A percentile compares a stretch with the other conserved stretches of the same genome.
Evolutionary conservation across 148 eudicot genomes (phyloP).

Genomic region (Chenopodium formosanum): DNA sequence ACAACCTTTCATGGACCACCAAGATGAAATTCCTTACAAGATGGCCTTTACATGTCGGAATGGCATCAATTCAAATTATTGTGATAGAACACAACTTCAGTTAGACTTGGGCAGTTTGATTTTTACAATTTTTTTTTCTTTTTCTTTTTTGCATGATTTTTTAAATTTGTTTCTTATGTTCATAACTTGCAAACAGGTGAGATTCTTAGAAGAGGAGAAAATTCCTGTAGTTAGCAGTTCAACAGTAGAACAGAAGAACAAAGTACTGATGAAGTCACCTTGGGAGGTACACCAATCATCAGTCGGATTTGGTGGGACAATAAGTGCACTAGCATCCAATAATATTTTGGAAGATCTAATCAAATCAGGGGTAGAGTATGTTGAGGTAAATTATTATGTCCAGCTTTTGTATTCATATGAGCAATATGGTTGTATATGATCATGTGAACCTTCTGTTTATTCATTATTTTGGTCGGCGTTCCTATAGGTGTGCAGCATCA

Average conservation of each 20-base stretch:
- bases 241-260: conserved; percentile 50
- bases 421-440: neutral
- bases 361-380: conserved; percentile 64
- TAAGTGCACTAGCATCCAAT: conserved; percentile 54
- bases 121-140: neutral
- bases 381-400: conserved; percentile 51
- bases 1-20: neutral
- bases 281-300: conserved; percentile 84
- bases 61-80: neutral
- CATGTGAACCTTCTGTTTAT: neutral
- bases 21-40: neutral
- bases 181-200: conserved; percentile 47
- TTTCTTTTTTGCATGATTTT: neutral
- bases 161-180: neutral
- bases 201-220: conserved; percentile 84
- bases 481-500: conserved; percentile 51
- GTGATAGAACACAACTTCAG: neutral
- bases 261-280: conserved; percentile 86
- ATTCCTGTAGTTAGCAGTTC: conserved; percentile 73
- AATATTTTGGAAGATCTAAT: conserved; percentile 53
- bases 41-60: neutral
- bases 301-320: conserved; percentile 74
- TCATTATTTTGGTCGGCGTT: neutral
- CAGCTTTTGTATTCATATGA: neutral
- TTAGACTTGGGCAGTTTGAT: neutral